Base-by-base conservation (phyloP, 768 basidiomycete species). In the Boletus pseudo-olivaceus region DNA sequence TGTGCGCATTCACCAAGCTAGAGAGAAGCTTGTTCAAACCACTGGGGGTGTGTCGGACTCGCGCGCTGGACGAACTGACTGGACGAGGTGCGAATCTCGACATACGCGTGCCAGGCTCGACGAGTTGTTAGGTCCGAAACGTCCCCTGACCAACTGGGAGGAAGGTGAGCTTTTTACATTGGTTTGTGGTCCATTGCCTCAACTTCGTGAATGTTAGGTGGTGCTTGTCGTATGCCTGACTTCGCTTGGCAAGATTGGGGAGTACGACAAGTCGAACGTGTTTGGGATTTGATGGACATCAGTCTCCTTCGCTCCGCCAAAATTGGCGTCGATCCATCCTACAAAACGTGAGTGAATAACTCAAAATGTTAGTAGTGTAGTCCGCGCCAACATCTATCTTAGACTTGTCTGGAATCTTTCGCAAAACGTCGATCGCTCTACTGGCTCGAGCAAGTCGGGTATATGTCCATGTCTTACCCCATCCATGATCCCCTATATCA, bases 171-270 rank as follows among this genome's bases (percentile, higher is more conserved):
- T 47, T 49, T 8, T 34, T 34, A n/a, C 33, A 2, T 30, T 57
- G 12, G 15, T 42, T 53, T 54, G 27, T 1, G 5, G 29, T 45
- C 27, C 32, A 27, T 55, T 11, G 2, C 10, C 19, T 56, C n/a
- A 48, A 55, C 11, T 10, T 44, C 15, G 17, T 26, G 32, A 49
- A 37, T 51, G 7, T 49, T 41, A 89, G 90, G 85, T 67, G 92
- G 90, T 10, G 84, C 80, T 58, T 93, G 90, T 65, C 92, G 88
- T 66, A 73, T 95, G 50, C 87, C 85, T 1, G 93, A 95, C 62
- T 92, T 90, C 62, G 87, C 88, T 30, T 98, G 95, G 95, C 82
- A 84, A 54, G 93, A 97, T 66, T 98, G 95, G 95, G 91, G 86
- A 26, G 74, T 83, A n/a, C 82, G 83, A 12, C 94, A 97, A 68